phyloP scores from a whole-genome alignment of 108 stramenopile genomes.

The Skeletonema grethae region DNA sequence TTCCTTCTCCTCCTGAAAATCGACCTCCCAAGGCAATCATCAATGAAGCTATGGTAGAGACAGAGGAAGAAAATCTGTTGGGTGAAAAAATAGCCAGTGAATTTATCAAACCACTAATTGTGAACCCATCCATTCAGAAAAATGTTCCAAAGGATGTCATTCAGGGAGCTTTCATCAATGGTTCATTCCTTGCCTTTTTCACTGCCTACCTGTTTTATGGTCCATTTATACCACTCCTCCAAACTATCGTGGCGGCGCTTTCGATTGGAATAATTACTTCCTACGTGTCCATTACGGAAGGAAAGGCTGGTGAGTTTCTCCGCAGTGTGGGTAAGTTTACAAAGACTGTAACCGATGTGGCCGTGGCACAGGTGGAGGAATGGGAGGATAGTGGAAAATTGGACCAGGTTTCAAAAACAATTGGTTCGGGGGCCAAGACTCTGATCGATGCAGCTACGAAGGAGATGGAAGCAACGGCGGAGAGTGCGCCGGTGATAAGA shows the following conservation, averaged over 20 bases:
- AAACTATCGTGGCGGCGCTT: conserved; percentile 43
- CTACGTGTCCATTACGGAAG: conserved; percentile 57
- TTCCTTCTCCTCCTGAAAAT: background rate
- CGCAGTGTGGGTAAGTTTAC: conserved; percentile 55
- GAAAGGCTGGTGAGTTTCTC: conserved; percentile 55
- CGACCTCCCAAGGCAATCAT: background rate
- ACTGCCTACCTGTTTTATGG: conserved; percentile 31
- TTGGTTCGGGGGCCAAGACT: background rate
- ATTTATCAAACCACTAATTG: conserved; percentile 29
- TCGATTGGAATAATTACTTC: conserved; percentile 55
- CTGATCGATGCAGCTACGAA: background rate
- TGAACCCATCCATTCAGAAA: conserved; percentile 52
- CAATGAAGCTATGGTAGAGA: conserved; percentile 4
- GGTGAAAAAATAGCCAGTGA: conserved; percentile 18
- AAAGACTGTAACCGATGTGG: conserved; percentile 46
- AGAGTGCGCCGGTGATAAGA: background rate
- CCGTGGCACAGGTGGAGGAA: conserved; percentile 17
- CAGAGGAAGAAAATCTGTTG: background rate
- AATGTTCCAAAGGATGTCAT: conserved; percentile 59
- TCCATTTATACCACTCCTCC: background rate
- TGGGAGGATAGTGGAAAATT: conserved; percentile 11
- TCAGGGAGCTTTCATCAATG: conserved; percentile 63
- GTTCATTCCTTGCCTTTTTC: conserved; percentile 51
- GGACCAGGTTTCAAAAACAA: conserved; percentile 9
- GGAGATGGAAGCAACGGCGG: background rate